phyloP scores from a whole-genome alignment of 345 rosid genomes.

The Salix purpurea region DNA sequence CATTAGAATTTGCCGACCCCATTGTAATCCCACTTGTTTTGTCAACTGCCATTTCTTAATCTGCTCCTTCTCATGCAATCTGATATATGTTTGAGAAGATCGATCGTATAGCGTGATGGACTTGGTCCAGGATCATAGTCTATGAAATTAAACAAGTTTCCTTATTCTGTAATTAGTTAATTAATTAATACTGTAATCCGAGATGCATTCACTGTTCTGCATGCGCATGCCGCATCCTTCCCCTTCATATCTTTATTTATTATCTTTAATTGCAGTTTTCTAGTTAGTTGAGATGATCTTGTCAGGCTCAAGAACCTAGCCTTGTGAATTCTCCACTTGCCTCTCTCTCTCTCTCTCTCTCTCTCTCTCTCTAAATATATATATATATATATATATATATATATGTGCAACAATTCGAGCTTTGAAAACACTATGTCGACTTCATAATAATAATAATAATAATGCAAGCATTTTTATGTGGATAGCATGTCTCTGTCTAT shows the following conservation, averaged over 20 bases:
- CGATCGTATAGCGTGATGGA: not conserved
- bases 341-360: not conserved
- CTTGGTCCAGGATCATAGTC: constrained; percentile 11
- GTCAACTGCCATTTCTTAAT: constrained; percentile 17
- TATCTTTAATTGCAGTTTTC: not conserved
- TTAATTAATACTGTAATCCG: not conserved
- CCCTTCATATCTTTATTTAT: not conserved
- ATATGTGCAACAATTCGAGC: not conserved
- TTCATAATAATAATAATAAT: not conserved
- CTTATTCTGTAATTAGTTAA: not conserved
- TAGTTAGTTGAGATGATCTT: not conserved
- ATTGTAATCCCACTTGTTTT: constrained; percentile 19
- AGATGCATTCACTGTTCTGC: not conserved
- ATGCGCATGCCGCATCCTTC: not conserved
- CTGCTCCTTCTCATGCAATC: not conserved
- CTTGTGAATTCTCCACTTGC: not conserved
- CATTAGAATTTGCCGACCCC: constrained; percentile 13
- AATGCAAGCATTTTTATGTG: not conserved
- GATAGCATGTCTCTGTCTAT: not conserved
- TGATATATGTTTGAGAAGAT: not conserved
- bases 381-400: too few species aligned
- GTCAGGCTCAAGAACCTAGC: not conserved
- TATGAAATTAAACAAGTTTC: not conserved
- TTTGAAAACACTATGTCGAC: not conserved
- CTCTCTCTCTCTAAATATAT: not conserved